Conservation (phyloP, 306 rosid species). For the Dryas drummondii region DNA sequence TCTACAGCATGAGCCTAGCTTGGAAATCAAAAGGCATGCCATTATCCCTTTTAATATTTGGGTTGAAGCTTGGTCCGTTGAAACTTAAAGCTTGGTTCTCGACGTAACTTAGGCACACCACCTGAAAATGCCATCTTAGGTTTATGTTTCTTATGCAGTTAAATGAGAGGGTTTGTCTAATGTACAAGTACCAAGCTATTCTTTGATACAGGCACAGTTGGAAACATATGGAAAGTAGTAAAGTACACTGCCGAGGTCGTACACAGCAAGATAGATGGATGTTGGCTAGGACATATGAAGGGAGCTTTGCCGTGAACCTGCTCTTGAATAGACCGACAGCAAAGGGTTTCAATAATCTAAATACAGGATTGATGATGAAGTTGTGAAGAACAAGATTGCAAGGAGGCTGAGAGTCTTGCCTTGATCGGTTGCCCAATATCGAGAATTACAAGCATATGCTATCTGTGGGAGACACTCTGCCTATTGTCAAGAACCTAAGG, state of each 20-base stretch:
- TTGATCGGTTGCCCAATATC: background rate
- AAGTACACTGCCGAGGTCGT: background rate
- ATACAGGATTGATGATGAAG: background rate
- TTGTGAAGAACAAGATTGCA: background rate
- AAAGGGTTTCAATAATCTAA: background rate
- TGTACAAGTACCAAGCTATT: background rate
- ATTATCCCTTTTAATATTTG: background rate
- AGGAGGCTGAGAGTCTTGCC: background rate
- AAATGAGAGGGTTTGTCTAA: background rate
- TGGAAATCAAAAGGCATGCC: background rate
- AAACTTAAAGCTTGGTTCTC: background rate
- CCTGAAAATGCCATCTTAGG: background rate
- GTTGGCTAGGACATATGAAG: background rate
- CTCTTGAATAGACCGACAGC: background rate
- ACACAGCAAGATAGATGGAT: background rate
- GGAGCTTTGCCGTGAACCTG: background rate
- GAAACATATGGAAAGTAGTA: background rate
- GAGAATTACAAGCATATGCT: too few species aligned
- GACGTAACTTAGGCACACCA: background rate
- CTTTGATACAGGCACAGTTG: background rate
- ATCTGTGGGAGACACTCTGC: background rate
- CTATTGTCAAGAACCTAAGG: background rate
- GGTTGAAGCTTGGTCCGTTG: background rate
- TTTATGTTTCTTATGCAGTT: background rate
- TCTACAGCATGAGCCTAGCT: background rate